phyloP scores from a whole-genome alignment of 345 rosid genomes.

The Moricandia arvensis region DNA sequence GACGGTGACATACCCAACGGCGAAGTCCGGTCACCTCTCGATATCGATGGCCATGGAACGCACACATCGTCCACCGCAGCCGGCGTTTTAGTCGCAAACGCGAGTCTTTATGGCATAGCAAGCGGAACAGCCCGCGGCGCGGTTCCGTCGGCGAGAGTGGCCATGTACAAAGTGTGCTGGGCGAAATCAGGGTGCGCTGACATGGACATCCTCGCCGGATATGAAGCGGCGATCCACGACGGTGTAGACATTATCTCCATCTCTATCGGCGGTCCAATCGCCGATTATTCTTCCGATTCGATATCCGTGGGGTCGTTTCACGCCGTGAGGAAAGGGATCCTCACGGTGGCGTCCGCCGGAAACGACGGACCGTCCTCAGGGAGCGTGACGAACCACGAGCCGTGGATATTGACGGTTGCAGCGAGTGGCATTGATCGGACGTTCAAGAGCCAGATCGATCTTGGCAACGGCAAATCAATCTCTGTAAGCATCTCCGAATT shows the following conservation, averaged over 20 bases:
- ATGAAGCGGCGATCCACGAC: constrained; percentile 72
- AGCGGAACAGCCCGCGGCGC: constrained; percentile 76
- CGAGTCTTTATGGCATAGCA: constrained; percentile 72
- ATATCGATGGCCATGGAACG: constrained; percentile 81
- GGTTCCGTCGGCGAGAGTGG: constrained; percentile 73
- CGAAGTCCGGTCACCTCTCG: constrained; percentile 70
- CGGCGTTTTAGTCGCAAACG: constrained; percentile 51
- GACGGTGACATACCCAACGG: constrained; percentile 44
- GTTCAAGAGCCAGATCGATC: constrained; percentile 59
- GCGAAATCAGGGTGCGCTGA: constrained; percentile 65
- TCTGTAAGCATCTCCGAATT: constrained; percentile 44
- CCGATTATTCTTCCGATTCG: constrained; percentile 46
- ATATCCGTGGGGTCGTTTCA: constrained; percentile 77
- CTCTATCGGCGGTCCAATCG: constrained; percentile 60
- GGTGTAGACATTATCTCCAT: constrained; percentile 81
- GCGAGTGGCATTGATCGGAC: constrained; percentile 78
- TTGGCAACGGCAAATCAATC: constrained; percentile 61
- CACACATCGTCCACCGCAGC: constrained; percentile 85
- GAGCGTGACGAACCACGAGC: constrained; percentile 65
- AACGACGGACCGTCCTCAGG: constrained; percentile 64
- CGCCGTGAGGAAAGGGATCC: constrained; percentile 76
- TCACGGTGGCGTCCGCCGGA: constrained; percentile 79
- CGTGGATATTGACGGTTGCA: constrained; percentile 86
- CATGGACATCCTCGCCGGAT: constrained; percentile 82
- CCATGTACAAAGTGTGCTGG: constrained; percentile 92